Conservation (phyloP, 108 stramenopile genomes). For the Schizochytrium sp. region DNA sequence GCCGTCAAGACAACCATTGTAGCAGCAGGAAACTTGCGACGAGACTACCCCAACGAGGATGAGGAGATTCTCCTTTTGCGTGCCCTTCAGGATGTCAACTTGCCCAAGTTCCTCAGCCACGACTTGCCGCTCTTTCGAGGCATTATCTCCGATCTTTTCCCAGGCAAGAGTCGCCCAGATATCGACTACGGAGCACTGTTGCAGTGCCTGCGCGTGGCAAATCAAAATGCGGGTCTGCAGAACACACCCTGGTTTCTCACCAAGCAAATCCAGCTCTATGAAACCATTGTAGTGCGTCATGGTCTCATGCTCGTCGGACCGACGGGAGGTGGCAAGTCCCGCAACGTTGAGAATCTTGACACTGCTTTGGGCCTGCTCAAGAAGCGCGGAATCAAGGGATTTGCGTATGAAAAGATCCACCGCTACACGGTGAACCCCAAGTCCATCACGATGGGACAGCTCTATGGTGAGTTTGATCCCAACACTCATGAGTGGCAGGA, state of each 20-base stretch:
- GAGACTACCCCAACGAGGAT: slow-evolving; percentile 40
- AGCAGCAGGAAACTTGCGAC: slow-evolving; percentile 50
- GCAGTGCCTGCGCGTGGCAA: slow-evolving; percentile 33
- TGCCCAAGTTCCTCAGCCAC: slow-evolving; percentile 61
- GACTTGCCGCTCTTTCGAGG: slow-evolving; percentile 59
- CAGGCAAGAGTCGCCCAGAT: slow-evolving; percentile 44
- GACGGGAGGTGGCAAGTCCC: slow-evolving; percentile 51
- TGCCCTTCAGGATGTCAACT: slow-evolving; percentile 59
- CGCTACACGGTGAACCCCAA: slow-evolving; percentile 50
- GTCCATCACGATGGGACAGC: slow-evolving; percentile 58
- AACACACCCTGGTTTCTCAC: neutral
- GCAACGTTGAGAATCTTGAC: slow-evolving; percentile 38
- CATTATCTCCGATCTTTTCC: slow-evolving; percentile 59
- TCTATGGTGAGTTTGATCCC: slow-evolving; percentile 54
- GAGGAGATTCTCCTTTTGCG: slow-evolving; percentile 43
- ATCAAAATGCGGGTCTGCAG: slow-evolving; percentile 33
- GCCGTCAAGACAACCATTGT: slow-evolving; percentile 57
- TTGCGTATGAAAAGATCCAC: slow-evolving; percentile 47
- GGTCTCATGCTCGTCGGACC: slow-evolving; percentile 59
- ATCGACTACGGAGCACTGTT: slow-evolving; percentile 46
- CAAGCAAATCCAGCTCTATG: slow-evolving; percentile 49
- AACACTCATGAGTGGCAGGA: slow-evolving; percentile 61
- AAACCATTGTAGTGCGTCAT: slow-evolving; percentile 55
- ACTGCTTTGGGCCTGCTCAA: slow-evolving; percentile 37
- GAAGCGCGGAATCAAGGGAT: slow-evolving; percentile 27